Base-by-base conservation (phyloP, 257 asterid species). In the Anisodus acutangulus region DNA sequence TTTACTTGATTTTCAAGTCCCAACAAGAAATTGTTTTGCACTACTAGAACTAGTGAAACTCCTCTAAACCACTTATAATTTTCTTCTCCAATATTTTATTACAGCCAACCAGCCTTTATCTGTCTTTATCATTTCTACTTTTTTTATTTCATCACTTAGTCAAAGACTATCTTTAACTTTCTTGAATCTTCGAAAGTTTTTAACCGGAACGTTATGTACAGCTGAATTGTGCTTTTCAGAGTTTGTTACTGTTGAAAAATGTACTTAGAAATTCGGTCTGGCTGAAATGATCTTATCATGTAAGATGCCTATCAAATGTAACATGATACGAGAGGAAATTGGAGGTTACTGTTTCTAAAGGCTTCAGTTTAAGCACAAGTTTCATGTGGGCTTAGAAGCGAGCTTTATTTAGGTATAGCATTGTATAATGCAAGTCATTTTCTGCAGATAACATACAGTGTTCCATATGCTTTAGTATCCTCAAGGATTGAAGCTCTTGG, bases 401-500 rank as follows among this genome's bases (percentile, higher is more conserved):
- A 78, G 82, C 64, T 78, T 53, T 78, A 78, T 78, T 53, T 78
- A 53, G 60, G 31, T 53, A 53, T 31, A 53, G 53, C 31, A 78
- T 35, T 78, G 82, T 78, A 53, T 78, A 78, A 39, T 82, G 78
- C 60, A 51, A 70, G 82, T 57, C 49, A 80, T 74, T 85, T 57
- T 82, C 84, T 87, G 92, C 93, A 93, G 97, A 86, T 93, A 83
- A 93, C 97, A 41, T 93, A 95, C 83, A 95, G 98, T 88, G 97
- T 95, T 70, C 98, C 98, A 39, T 93, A 95, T 90, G 98, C 98
- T 86, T 86, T 93, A 94, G 88, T 95, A 63, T 88, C 97, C 54
- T 84, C 97, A 43, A 94, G 92, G 22, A 93, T 93, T 83, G 97
- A 95, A 88, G 91, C 93, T 83, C 88, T 92, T 87, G 98, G 98